Evolutionary conservation across 345 rosid species (phyloP), one percentile per base, ranked within the genome.

Genomic region (Pistacia integerrima): DNA sequence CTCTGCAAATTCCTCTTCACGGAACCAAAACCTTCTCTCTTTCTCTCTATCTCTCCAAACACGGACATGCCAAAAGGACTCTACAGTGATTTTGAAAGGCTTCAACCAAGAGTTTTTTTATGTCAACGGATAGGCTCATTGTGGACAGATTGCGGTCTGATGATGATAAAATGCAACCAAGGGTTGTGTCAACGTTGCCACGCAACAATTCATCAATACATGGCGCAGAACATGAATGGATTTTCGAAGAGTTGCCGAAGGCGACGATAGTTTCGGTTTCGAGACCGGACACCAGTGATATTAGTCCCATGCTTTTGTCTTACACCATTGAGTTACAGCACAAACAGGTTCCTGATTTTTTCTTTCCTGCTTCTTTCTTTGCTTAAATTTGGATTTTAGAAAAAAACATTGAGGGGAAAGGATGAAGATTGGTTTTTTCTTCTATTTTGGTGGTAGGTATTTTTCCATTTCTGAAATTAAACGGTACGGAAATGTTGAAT

Each of bases 281-380:
- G 12, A 79, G 81, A 79, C 92, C 97, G 0, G 99, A 95, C 51
- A 85, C 90, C 0, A 91, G 88, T 20, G 99, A 95, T 79, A 82
- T 90, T 75, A 93, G 98, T 56, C 98, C 98, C 79, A 90, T 93
- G 87, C 90, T 93, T 79, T 86, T 93, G 62, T 93, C 98, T 74
- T 95, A 90, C 84, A 85, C 90, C 30, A 89, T 93, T 66, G 93
- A 93, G 73, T 82, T 95, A 77, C 90, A 82, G 33, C 92, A 92
- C 82, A 93, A 90, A 79, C 97, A 94, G 93, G 97, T 20, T 67
- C 38, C 44, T 8, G 44, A 0, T 25, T 20, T 63, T 35, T 18
- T 12, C 12, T 44, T 54, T 28, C 17, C 10, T 18, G 33, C 11
- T 8, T n/a, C 14, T 28, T 69, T 68, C 7, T 5, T 28, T 46